A percentile compares a stretch with the other conserved stretches of the same genome.
Evolutionary conservation across 164 flowering plant genomes (phyloP).

Genomic region (Saururus chinensis): DNA sequence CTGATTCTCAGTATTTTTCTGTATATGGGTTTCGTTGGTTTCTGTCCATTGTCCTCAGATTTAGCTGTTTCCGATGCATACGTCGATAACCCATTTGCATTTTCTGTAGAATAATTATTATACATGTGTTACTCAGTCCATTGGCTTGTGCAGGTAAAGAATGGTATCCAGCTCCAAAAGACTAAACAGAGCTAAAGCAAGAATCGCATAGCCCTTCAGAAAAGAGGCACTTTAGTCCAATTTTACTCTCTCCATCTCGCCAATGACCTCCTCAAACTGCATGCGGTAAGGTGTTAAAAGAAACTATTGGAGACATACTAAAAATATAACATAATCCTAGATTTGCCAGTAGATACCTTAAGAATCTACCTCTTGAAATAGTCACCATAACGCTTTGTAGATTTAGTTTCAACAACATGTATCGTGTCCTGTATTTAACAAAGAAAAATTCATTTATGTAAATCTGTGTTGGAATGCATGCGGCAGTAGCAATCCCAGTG

Average conservation of each 20-base stretch:
- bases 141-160: too few species aligned
- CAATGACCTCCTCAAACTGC: constrained; percentile 11
- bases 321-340: background rate
- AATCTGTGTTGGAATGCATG: background rate
- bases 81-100: too few species aligned
- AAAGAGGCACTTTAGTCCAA: background rate
- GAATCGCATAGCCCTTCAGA: background rate
- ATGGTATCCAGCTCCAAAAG: background rate
- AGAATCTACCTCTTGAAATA: constrained; percentile 84
- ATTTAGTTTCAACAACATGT: constrained; percentile 66
- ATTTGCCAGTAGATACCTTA: constrained; percentile 38
- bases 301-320: too few species aligned
- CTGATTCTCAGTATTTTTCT: too few species aligned
- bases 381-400: constrained; percentile 75
- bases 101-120: too few species aligned
- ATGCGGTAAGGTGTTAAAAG: background rate
- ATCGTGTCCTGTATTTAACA: constrained; percentile 54
- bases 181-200: background rate
- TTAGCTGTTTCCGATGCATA: too few species aligned
- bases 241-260: constrained; percentile 10
- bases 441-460: background rate
- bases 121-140: too few species aligned
- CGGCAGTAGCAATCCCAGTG: background rate
- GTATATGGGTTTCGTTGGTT: too few species aligned
- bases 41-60: too few species aligned